Evolutionary conservation across 2,329 filamentous ascomycete species (phyloP).

Genomic region (Pezicula carpinea): DNA sequence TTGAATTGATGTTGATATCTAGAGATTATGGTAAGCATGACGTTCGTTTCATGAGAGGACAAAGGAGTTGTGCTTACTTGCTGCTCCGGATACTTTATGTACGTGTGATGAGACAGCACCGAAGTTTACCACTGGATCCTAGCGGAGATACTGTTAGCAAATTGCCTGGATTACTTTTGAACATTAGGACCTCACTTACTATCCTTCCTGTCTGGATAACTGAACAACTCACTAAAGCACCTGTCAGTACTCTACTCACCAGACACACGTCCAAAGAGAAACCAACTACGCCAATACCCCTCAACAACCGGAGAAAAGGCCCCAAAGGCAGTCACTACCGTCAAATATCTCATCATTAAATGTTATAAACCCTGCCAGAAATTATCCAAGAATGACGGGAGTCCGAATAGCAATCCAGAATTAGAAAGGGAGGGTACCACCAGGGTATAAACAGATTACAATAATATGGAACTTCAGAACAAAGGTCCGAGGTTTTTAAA

Average conservation of each 20-base stretch:
- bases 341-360: background rate
- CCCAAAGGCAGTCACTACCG: background rate
- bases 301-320: background rate
- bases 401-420: conserved; percentile 29
- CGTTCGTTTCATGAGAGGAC: background rate
- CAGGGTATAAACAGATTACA: background rate
- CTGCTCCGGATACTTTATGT: conserved; percentile 6
- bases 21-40: conserved; percentile 10
- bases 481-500: too few relatives aligned
- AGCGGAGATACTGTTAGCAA: background rate
- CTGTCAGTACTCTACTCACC: too few relatives aligned
- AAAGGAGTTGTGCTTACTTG: background rate
- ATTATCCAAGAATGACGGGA: too few relatives aligned
- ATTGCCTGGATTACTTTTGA: too few relatives aligned
- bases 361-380: too few relatives aligned
- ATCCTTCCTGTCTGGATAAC: conserved; percentile 3
- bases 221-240: conserved; percentile 2
- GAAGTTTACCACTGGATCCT: conserved; percentile 3
- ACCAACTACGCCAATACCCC: background rate
- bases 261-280: background rate
- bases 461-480: too few relatives aligned
- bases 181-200: background rate
- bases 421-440: background rate
- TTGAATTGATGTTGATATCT: conserved; percentile 59
- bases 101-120: conserved; percentile 1